Evolutionary conservation across 2,329 filamentous ascomycete species (phyloP).

Genomic region (Talaromyces sp.): DNA sequence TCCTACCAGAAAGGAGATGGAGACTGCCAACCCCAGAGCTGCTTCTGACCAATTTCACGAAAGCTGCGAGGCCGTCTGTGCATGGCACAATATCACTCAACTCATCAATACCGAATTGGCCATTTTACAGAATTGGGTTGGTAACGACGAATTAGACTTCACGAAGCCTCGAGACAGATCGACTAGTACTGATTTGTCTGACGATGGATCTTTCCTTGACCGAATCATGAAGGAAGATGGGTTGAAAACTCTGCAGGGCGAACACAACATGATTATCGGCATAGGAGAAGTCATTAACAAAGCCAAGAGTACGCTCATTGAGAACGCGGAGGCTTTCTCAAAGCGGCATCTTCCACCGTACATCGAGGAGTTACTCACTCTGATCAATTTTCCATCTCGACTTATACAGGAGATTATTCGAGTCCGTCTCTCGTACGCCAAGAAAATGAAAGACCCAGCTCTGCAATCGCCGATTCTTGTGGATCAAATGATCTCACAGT

Average conservation of each 20-base stretch:
- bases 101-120: conserved; percentile 92
- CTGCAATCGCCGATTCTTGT: conserved; percentile 91
- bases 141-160: conserved; percentile 92
- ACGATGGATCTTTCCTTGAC: conserved; percentile 91
- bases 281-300: conserved; percentile 86
- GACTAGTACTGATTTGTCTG: conserved; percentile 69
- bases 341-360: conserved; percentile 90
- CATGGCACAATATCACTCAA: conserved; percentile 96
- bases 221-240: conserved; percentile 93
- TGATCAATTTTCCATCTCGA: conserved; percentile 95
- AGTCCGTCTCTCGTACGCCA: conserved; percentile 83
- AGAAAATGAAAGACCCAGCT: conserved; percentile 90
- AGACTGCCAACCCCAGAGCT: conserved; percentile 68
- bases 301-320: conserved; percentile 84
- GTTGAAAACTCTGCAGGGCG: conserved; percentile 80
- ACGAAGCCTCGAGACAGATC: conserved; percentile 64
- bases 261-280: conserved; percentile 74
- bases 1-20: conserved; percentile 70
- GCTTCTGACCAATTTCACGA: conserved; percentile 72
- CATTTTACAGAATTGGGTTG: conserved; percentile 92
- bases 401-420: conserved; percentile 95
- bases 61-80: conserved; percentile 80
- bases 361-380: conserved; percentile 88
- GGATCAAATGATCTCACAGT: conserved; percentile 96
- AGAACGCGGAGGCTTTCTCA: conserved; percentile 76